phyloP scores from a whole-genome alignment of 169 alveolate species.

The Eimeria sp. region DNA sequence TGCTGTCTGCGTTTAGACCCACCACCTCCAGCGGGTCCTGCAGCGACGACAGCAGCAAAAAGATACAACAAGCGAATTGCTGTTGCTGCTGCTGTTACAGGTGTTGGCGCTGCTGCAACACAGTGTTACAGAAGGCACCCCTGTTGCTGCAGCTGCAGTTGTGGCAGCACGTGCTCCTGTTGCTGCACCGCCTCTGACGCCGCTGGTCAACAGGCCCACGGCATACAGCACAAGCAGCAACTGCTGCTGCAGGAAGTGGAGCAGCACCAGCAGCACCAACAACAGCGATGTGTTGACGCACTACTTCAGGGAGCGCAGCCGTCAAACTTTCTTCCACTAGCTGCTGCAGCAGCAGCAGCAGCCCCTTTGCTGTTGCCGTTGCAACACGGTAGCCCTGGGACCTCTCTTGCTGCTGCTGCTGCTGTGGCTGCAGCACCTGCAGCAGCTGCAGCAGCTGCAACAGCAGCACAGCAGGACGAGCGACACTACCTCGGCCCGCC shows the following conservation, averaged over 20 bases:
- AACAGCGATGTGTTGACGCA: background rate
- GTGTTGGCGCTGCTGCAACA: no score
- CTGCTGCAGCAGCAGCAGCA: background rate
- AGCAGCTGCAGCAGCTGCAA: conserved; percentile 4
- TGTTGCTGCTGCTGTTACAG: background rate
- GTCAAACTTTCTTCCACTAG: background rate
- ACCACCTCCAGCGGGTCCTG: background rate
- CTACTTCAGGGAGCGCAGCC: conserved; percentile 2
- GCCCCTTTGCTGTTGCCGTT: conserved; percentile 28
- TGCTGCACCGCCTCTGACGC: no score
- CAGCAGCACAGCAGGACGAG: conserved; percentile 43
- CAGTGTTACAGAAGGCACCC: no score
- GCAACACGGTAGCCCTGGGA: background rate
- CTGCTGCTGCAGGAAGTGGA: background rate
- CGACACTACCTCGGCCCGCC: background rate
- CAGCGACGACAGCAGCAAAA: no score
- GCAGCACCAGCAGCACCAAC: conserved; percentile 22
- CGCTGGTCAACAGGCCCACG: background rate
- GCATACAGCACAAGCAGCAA: conserved; percentile 1
- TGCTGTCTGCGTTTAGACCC: background rate
- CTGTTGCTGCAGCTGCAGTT: no score
- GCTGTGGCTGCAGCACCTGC: no score
- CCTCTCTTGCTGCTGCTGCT: background rate
- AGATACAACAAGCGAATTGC: no score
- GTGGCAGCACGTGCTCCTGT: no score